These are phyloP conservation scores for Candida silvicultrix DNA, from an alignment of 805 yeast species.

Conservation along the genomic window DNA sequence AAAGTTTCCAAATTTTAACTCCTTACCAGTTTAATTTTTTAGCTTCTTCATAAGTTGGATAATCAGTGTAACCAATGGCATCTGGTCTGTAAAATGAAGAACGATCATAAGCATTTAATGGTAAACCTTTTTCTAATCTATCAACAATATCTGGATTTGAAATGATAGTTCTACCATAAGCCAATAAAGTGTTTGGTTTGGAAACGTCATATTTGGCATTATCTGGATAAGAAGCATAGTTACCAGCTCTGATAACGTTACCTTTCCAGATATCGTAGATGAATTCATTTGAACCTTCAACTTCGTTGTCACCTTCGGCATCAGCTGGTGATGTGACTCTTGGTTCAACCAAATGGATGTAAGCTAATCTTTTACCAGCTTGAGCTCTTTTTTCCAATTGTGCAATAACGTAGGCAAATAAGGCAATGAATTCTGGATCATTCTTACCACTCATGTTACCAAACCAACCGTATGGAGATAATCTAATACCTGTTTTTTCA, in stretches of 20 bases:
- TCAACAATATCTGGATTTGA: slow-evolving; percentile 34
- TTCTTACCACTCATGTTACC: slow-evolving; percentile 34
- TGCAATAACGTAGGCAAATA: slow-evolving; percentile 31
- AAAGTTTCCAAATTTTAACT: too few species aligned
- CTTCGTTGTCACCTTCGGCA: slow-evolving; percentile 22
- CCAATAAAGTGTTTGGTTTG: slow-evolving; percentile 33
- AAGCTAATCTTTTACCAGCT: slow-evolving; percentile 28
- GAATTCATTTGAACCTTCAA: slow-evolving; percentile 31
- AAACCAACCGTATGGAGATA: slow-evolving; percentile 39
- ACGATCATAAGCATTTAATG: slow-evolving; percentile 33
- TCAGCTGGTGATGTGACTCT: slow-evolving; percentile 19
- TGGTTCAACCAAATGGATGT: slow-evolving; percentile 32
- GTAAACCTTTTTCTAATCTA: slow-evolving; percentile 26
- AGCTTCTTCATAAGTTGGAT: slow-evolving; percentile 17
- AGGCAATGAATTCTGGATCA: slow-evolving; percentile 29
- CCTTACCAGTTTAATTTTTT: neutral
- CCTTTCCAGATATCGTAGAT: slow-evolving; percentile 39
- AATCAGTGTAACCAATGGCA: slow-evolving; percentile 28
- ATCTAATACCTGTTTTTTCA: slow-evolving; percentile 39
- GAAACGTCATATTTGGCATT: slow-evolving; percentile 36
- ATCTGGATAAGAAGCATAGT: slow-evolving; percentile 11
- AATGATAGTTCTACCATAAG: slow-evolving; percentile 29
- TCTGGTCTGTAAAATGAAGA: slow-evolving; percentile 29
- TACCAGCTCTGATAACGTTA: slow-evolving; percentile 24
- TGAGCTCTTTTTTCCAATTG: slow-evolving; percentile 34